These are phyloP conservation scores for Aquilaria yunnanensis DNA, from an alignment of 345 rosid genomes.

Conservation along the genomic window DNA sequence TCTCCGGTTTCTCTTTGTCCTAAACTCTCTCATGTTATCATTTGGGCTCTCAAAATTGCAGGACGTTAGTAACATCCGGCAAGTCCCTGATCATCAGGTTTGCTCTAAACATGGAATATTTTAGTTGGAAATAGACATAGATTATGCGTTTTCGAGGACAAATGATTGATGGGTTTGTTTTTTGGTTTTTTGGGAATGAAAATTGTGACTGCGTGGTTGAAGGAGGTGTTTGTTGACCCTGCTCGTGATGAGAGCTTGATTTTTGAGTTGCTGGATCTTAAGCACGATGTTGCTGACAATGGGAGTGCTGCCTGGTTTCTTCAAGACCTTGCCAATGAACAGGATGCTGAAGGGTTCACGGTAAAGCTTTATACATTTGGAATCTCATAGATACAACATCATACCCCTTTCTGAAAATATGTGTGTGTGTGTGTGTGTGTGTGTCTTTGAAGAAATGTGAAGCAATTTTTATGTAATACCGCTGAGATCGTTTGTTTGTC, in stretches of 20 bases:
- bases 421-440: neutral
- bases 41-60: neutral
- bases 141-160: neutral
- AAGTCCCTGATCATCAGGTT: slow-evolving; percentile 83
- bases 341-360: slow-evolving; percentile 61
- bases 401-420: neutral
- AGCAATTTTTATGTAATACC: neutral
- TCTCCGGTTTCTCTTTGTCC: neutral
- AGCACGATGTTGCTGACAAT: slow-evolving; percentile 50
- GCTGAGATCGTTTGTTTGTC: neutral
- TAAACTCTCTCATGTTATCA: neutral
- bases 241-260: slow-evolving; percentile 82
- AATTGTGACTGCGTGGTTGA: slow-evolving; percentile 23
- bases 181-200: slow-evolving; percentile 5
- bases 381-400: no score
- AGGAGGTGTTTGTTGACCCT: slow-evolving; percentile 86
- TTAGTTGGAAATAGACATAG: neutral
- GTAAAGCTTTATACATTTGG: slow-evolving; percentile 25
- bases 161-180: neutral
- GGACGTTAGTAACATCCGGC: slow-evolving; percentile 71
- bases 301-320: slow-evolving; percentile 77
- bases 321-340: slow-evolving; percentile 55
- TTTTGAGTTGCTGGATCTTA: slow-evolving; percentile 69
- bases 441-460: neutral
- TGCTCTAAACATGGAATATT: neutral